These are phyloP conservation scores for Daldinia eschscholtzii DNA, from an alignment of 2,329 filamentous ascomycete genomes.

Conservation along the genomic window DNA sequence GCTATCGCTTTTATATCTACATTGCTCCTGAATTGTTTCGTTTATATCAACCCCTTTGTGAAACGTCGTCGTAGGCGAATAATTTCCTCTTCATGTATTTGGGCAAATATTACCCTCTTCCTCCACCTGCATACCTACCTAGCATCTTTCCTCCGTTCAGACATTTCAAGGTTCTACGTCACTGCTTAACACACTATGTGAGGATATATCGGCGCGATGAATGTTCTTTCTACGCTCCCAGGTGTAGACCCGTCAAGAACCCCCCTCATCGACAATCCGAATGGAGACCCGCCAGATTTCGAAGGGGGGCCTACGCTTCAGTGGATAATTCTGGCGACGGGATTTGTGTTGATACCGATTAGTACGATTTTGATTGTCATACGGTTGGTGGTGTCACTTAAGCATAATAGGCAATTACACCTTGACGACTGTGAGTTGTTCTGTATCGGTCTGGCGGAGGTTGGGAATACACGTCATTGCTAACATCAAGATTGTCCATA, in stretches of 20 bases:
- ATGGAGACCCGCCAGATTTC: constrained; percentile 11
- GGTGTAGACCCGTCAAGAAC: neutral
- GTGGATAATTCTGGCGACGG: constrained; percentile 2
- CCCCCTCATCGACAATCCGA: neutral
- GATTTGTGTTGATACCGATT: constrained; percentile 1
- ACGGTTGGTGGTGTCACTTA: constrained; percentile 2
- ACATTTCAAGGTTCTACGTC: neutral
- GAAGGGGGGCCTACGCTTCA: constrained; percentile 3
- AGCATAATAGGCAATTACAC: neutral
- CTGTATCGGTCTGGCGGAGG: no score
- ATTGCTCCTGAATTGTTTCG: constrained; percentile 3
- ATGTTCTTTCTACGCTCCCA: neutral
- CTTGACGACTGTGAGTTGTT: constrained; percentile 7
- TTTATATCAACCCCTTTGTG: neutral
- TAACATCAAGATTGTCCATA: neutral
- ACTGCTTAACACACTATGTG: neutral
- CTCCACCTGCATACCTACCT: neutral
- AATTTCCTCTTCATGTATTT: no score
- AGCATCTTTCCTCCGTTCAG: neutral
- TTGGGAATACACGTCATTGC: neutral
- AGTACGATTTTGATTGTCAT: neutral
- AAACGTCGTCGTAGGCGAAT: neutral
- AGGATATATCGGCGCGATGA: neutral
- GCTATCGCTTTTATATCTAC: neutral
- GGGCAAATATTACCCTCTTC: neutral